These are phyloP conservation scores for Aphelidium insulamus DNA, from an alignment of 371 early-diverging fungal species.

Conservation along the genomic window DNA sequence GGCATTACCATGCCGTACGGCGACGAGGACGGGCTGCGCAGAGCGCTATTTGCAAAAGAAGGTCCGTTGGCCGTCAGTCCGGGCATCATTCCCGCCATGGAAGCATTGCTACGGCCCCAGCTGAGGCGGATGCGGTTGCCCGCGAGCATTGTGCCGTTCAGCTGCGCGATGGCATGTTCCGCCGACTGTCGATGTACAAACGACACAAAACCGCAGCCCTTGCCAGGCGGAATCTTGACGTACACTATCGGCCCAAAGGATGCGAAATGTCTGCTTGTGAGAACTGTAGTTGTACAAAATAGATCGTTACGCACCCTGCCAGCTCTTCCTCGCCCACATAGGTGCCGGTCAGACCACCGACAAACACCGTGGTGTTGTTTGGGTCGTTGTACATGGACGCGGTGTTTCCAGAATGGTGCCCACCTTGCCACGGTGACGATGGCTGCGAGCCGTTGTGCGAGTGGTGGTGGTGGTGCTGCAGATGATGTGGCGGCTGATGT, in stretches of 20 bases:
- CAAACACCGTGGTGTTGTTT: slow-evolving; percentile 82
- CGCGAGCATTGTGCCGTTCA: too few relatives aligned
- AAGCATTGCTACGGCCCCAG: slow-evolving; percentile 77
- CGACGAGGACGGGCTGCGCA: too few relatives aligned
- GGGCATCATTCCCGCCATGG: too few relatives aligned
- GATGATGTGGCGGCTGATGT: slow-evolving; percentile 9
- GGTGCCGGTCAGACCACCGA: slow-evolving; percentile 63
- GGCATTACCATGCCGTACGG: too few relatives aligned
- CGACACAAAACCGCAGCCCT: slow-evolving; percentile 85
- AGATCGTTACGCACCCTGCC: slow-evolving; percentile 6
- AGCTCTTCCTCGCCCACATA: slow-evolving; percentile 65
- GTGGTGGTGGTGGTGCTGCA: slow-evolving; percentile 4
- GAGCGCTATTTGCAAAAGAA: too few relatives aligned
- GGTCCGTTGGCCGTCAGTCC: too few relatives aligned
- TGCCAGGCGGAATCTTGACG: slow-evolving; percentile 77
- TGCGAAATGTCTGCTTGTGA: slow-evolving; percentile 28
- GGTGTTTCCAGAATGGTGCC: neutral
- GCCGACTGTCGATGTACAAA: slow-evolving; percentile 56
- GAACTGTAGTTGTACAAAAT: neutral
- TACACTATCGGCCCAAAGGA: slow-evolving; percentile 70
- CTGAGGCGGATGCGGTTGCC: slow-evolving; percentile 61
- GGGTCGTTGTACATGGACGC: slow-evolving; percentile 27
- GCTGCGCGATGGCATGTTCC: slow-evolving; percentile 60
- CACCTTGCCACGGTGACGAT: neutral
- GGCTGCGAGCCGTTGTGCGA: slow-evolving; percentile 3